These are phyloP conservation scores for Colletotrichum gigasporum DNA, from an alignment of 2,329 filamentous ascomycete genomes.

Conservation along the genomic window DNA sequence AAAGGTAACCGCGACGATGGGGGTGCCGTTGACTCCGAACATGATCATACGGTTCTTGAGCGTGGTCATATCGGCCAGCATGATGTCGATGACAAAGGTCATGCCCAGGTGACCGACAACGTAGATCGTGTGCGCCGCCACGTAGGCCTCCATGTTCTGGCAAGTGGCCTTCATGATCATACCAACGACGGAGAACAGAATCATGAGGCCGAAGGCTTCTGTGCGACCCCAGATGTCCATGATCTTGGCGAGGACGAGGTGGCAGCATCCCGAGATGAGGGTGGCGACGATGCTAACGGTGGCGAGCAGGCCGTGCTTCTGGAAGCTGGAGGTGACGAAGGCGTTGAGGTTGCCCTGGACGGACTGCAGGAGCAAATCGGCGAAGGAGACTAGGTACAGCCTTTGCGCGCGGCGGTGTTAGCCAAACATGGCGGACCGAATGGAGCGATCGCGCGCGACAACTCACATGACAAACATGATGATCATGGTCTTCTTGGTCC, in stretches of 20 bases:
- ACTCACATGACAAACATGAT: constrained; percentile 50
- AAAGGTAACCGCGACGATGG: constrained; percentile 55
- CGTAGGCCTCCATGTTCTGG: constrained; percentile 65
- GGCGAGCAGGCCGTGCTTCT: constrained; percentile 70
- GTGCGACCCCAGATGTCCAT: constrained; percentile 59
- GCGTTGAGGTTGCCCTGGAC: constrained; percentile 48
- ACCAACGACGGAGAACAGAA: constrained; percentile 57
- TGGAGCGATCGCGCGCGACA: background rate
- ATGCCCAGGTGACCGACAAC: constrained; percentile 62
- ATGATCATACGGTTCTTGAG: constrained; percentile 54
- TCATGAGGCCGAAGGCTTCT: constrained; percentile 53
- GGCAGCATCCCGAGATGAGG: constrained; percentile 48
- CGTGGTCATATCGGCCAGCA: constrained; percentile 54
- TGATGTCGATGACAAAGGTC: constrained; percentile 51
- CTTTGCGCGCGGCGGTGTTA: constrained; percentile 34
- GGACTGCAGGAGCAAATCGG: constrained; percentile 45
- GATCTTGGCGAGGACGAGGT: constrained; percentile 56
- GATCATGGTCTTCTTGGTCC: constrained; percentile 47
- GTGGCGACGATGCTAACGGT: constrained; percentile 71
- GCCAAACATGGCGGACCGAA: background rate
- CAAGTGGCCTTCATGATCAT: constrained; percentile 72
- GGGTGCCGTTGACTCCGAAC: constrained; percentile 51
- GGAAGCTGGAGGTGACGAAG: constrained; percentile 70
- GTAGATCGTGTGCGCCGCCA: constrained; percentile 71
- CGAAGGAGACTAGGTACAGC: constrained; percentile 49